These are phyloP conservation scores for Agrostemma githago DNA, from an alignment of 148 eudicot species.

Conservation along the genomic window DNA sequence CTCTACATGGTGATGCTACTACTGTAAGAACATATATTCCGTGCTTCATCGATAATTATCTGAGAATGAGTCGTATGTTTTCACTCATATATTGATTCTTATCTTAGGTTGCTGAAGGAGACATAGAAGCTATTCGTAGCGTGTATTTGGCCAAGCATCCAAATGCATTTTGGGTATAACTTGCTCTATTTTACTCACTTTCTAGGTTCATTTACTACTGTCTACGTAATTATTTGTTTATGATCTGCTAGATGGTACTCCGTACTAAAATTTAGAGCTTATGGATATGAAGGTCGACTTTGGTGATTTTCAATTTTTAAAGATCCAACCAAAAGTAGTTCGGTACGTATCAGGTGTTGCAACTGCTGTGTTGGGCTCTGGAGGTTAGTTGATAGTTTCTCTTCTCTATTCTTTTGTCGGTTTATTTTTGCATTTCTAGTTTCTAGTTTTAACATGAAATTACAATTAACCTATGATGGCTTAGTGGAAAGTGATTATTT, in stretches of 20 bases:
- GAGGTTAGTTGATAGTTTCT: constrained; percentile 56
- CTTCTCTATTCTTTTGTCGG: neutral
- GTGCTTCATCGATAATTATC: constrained; percentile 3
- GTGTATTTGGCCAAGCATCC: constrained; percentile 90
- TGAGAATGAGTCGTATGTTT: neutral
- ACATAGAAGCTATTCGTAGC: constrained; percentile 54
- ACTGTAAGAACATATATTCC: constrained; percentile 46
- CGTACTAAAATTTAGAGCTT: constrained; percentile 24
- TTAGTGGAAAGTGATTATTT: neutral
- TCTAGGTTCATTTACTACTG: constrained; percentile 2
- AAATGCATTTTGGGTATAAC: constrained; percentile 79
- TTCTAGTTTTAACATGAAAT: neutral
- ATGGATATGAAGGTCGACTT: constrained; percentile 72
- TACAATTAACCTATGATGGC: neutral
- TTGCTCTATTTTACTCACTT: constrained; percentile 1
- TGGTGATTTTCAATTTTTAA: constrained; percentile 91
- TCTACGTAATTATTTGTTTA: neutral
- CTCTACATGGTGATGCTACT: constrained; percentile 85
- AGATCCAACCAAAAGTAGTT: constrained; percentile 80
- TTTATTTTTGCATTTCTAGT: neutral
- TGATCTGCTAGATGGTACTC: constrained; percentile 11
- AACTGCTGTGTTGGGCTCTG: constrained; percentile 89
- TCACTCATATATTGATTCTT: constrained; percentile 5
- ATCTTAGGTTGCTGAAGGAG: constrained; percentile 55
- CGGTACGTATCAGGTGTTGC: constrained; percentile 94